Evolutionary conservation across 108 stramenopile genomes (phyloP).

Genomic region (Bacterosira constricta): DNA sequence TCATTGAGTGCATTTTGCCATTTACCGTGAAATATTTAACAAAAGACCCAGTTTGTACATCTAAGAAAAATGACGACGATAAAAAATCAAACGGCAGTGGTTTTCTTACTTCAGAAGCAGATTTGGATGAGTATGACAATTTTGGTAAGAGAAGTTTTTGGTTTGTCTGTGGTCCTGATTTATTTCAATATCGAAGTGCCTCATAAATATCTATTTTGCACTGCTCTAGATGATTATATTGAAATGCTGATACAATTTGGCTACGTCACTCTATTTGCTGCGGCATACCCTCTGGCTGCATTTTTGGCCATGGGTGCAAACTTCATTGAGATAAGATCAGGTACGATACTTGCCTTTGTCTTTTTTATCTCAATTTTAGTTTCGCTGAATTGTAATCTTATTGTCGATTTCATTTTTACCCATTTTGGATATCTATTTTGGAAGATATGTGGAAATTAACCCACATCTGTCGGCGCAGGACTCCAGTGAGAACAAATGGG

Average conservation of each 20-base stretch:
- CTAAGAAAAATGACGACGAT: slow-evolving; percentile 25
- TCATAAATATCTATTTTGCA: background rate
- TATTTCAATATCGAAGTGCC: background rate
- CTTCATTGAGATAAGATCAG: slow-evolving; percentile 66
- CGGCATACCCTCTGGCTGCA: slow-evolving; percentile 80
- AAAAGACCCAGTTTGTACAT: background rate
- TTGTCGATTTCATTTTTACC: too few relatives aligned
- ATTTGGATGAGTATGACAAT: slow-evolving; percentile 67
- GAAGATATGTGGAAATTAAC: slow-evolving; percentile 75
- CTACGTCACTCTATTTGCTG: slow-evolving; percentile 85
- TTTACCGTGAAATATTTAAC: slow-evolving; percentile 24
- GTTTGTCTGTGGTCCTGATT: background rate
- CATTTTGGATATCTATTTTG: too few relatives aligned
- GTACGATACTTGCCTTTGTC: too few relatives aligned
- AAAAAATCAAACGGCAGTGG: background rate
- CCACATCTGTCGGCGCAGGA: slow-evolving; percentile 55
- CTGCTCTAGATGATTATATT: slow-evolving; percentile 76
- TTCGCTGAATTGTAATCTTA: too few relatives aligned
- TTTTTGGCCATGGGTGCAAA: slow-evolving; percentile 67
- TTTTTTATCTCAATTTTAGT: too few relatives aligned
- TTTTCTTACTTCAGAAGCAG: slow-evolving; percentile 31
- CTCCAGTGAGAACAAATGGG: slow-evolving; percentile 16
- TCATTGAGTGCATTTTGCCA: slow-evolving; percentile 59
- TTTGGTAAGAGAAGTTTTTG: slow-evolving; percentile 45
- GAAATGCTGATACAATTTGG: slow-evolving; percentile 87